phyloP scores from a whole-genome alignment of 192 early-diverging fungal species.

The Umbelopsis sp. region DNA sequence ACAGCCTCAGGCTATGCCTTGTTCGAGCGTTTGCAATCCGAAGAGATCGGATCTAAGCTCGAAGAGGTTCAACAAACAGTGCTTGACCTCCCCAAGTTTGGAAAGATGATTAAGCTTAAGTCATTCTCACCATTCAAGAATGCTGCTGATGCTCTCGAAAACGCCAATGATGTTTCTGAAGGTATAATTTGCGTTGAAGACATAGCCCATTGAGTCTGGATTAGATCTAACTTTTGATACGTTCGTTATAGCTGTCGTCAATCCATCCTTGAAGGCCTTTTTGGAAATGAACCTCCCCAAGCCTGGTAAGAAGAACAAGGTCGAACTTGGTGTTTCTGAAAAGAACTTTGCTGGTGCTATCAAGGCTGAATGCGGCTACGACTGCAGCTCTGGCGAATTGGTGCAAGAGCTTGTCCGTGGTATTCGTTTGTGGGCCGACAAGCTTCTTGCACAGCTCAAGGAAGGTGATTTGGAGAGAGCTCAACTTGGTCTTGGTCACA shows the following conservation, averaged over 20 bases:
- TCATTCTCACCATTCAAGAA: slow-evolving; percentile 97
- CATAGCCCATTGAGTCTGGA: background rate
- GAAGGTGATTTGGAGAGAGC: slow-evolving; percentile 90
- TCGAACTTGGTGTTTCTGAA: slow-evolving; percentile 86
- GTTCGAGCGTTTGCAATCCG: slow-evolving; percentile 90
- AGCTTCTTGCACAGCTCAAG: slow-evolving; percentile 88
- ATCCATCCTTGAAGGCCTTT: slow-evolving; percentile 87
- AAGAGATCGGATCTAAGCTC: slow-evolving; percentile 95
- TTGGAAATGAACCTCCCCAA: slow-evolving; percentile 93
- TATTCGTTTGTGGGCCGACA: slow-evolving; percentile 87
- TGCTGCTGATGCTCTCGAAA: slow-evolving; percentile 96
- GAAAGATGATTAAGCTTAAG: slow-evolving; percentile 88
- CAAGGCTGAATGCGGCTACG: slow-evolving; percentile 73
- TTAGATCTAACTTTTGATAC: background rate
- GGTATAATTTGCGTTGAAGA: slow-evolving; percentile 48
- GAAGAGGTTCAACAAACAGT: slow-evolving; percentile 83
- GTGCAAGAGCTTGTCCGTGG: slow-evolving; percentile 93
- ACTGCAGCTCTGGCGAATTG: slow-evolving; percentile 80
- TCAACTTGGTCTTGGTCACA: slow-evolving; percentile 97
- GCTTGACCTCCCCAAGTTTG: slow-evolving; percentile 86
- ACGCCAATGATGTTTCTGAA: slow-evolving; percentile 98
- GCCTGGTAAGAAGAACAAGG: slow-evolving; percentile 70
- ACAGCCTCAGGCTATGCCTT: slow-evolving; percentile 95
- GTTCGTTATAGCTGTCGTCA: slow-evolving; percentile 71
- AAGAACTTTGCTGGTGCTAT: slow-evolving; percentile 79